These are phyloP conservation scores for Fusarium sp. DNA, from an alignment of 2,329 filamentous ascomycete species.

Conservation along the genomic window DNA sequence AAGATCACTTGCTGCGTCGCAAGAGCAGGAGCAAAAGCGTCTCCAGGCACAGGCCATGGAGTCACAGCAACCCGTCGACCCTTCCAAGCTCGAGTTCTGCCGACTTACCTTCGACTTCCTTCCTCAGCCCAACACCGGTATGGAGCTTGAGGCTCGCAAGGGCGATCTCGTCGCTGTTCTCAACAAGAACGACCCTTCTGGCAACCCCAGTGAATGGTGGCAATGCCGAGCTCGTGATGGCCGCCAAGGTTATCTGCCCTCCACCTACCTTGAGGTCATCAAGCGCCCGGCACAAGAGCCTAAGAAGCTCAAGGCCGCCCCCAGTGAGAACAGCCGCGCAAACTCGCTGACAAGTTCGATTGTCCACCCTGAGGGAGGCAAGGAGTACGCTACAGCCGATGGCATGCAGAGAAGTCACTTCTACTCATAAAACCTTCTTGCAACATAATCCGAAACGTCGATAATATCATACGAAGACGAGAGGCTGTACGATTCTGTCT, in stretches of 20 bases:
- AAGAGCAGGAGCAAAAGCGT: slow-evolving; percentile 81
- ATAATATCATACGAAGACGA: slow-evolving; percentile 15
- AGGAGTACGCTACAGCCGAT: slow-evolving; percentile 64
- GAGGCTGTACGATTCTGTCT: slow-evolving; percentile 40
- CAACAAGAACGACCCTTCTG: slow-evolving; percentile 90
- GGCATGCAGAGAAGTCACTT: slow-evolving; percentile 70
- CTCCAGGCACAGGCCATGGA: slow-evolving; percentile 64
- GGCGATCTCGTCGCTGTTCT: slow-evolving; percentile 95
- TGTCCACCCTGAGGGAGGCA: slow-evolving; percentile 54
- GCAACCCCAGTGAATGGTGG: slow-evolving; percentile 97
- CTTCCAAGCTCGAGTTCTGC: slow-evolving; percentile 95
- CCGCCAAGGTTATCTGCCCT: slow-evolving; percentile 89
- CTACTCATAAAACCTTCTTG: slow-evolving; percentile 57
- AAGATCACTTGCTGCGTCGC: slow-evolving; percentile 80
- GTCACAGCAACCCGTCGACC: slow-evolving; percentile 73
- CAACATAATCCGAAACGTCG: slow-evolving; percentile 1
- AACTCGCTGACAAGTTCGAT: slow-evolving; percentile 63
- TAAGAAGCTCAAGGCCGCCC: slow-evolving; percentile 63
- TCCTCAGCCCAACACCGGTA: slow-evolving; percentile 74
- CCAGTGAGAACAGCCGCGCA: slow-evolving; percentile 59
- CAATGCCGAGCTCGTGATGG: slow-evolving; percentile 90
- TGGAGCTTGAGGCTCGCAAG: slow-evolving; percentile 93
- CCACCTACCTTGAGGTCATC: slow-evolving; percentile 86
- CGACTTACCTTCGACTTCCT: slow-evolving; percentile 94
- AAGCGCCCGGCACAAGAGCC: slow-evolving; percentile 63